Base-by-base conservation (phyloP, 805 yeast genomes). In the Saturnispora ahearnii region DNA sequence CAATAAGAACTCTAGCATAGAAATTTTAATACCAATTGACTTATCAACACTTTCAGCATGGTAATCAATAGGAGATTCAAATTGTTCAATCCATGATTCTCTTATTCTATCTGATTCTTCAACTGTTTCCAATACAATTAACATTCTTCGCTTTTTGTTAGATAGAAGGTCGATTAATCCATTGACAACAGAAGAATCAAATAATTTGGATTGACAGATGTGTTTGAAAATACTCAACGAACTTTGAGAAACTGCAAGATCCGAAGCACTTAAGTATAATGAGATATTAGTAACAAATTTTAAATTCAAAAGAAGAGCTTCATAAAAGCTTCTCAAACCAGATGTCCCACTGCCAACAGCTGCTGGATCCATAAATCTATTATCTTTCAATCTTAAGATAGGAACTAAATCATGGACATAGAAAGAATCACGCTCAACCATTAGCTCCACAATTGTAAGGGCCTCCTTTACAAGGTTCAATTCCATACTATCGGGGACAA, bases 21-120 rank as follows among this genome's bases (percentile, higher is more conserved):
- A 73, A 30, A 79, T 61, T 59, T 88, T 87, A 12, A 79, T 59
- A 5, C 65, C 68, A 32, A 81, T 62, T 15, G 68, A 66, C 15
- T 13, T 6, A 41, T 34, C 21, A 10, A 12, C 41, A 32, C 24
- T 8, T n/a, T 31, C 33, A 6, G 69, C 65, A 7, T 68, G 63
- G n/a, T 59, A 55, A 1, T 66, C 64, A 37, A 74, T 70, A 7
- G 57, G 69, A 5, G 78, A 57, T 41, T 77, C 82, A 22, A 84
- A 58, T 59, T 87, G 95, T 38, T 79, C 76, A 40, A 87, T 79
- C 52, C 89, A 81, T 0, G 88, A 79, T 56, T 77, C 78, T 52
- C 84, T 78, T 36, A 91, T 84, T 55, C 90, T 74, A 2, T 75
- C 69, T 0, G 95, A 79, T 56, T 90, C 96, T 56, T 87, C 87